These are phyloP conservation scores for Pseudocercospora vitis DNA, from an alignment of 2,329 filamentous ascomycete species.

Conservation along the genomic window DNA sequence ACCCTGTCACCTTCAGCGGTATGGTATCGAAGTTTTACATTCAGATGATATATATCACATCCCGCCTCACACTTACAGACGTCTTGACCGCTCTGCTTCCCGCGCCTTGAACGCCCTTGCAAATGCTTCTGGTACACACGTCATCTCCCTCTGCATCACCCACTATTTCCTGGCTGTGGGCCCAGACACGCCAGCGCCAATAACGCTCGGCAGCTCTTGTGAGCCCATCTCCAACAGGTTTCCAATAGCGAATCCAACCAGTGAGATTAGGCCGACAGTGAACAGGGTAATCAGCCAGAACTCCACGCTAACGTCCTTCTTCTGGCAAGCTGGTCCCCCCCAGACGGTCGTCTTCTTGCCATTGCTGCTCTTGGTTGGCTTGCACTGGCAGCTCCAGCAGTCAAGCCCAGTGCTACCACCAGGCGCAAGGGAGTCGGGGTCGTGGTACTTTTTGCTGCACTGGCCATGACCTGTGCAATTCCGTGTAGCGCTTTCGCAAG, in stretches of 20 bases:
- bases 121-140: conserved; percentile 5
- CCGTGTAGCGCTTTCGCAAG: conserved; percentile 69
- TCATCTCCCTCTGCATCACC: background rate
- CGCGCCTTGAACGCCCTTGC: conserved; percentile 6
- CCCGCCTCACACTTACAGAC: conserved; percentile 2
- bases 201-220: conserved; percentile 86
- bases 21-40: background rate
- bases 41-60: background rate
- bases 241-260: conserved; percentile 70
- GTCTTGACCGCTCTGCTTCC: background rate
- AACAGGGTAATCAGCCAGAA: conserved; percentile 86
- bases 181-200: conserved; percentile 87
- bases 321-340: conserved; percentile 85
- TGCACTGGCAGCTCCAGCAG: conserved; percentile 81
- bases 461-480: conserved; percentile 80
- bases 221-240: conserved; percentile 81
- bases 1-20: background rate
- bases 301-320: conserved; percentile 81
- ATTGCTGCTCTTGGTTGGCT: conserved; percentile 55
- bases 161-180: conserved; percentile 56
- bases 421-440: conserved; percentile 40
- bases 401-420: conserved; percentile 40
- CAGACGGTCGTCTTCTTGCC: conserved; percentile 68
- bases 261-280: conserved; percentile 66
- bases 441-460: conserved; percentile 68